phyloP scores from a whole-genome alignment of 2,329 filamentous ascomycete species.

The Aspergillus sp. region DNA sequence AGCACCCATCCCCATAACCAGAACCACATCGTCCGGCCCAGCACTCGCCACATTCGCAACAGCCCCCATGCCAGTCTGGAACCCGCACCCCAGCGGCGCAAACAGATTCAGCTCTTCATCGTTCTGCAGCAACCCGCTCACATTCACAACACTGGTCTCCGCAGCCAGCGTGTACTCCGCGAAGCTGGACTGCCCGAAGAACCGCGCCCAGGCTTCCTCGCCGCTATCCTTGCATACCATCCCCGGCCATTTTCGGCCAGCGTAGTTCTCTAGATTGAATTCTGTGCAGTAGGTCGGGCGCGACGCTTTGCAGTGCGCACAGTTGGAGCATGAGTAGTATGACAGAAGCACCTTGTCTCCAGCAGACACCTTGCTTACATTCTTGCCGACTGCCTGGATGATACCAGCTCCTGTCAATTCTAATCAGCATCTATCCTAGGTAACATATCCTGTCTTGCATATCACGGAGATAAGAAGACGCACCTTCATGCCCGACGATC shows the following conservation, averaged over 20 bases:
- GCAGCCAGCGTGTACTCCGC: conserved; percentile 23
- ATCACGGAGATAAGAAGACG: not conserved
- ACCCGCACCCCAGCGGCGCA: conserved; percentile 29
- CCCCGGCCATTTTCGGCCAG: not conserved
- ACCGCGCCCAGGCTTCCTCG: conserved; percentile 4
- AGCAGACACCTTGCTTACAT: conserved; percentile 11
- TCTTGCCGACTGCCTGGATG: conserved; percentile 13
- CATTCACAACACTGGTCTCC: conserved; percentile 10
- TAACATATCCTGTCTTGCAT: no score
- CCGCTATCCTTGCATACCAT: not conserved
- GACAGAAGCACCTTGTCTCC: conserved; percentile 35
- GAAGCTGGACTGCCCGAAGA: conserved; percentile 34
- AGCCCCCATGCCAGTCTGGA: conserved; percentile 33
- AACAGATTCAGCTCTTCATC: conserved; percentile 22
- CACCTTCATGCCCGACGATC: conserved; percentile 29
- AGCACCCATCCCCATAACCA: conserved; percentile 47
- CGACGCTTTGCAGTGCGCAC: conserved; percentile 27
- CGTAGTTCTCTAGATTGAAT: conserved; percentile 14
- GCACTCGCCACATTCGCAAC: conserved; percentile 42
- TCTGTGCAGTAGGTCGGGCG: conserved; percentile 30
- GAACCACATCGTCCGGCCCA: conserved; percentile 36
- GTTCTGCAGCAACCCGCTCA: conserved; percentile 17
- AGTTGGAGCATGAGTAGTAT: conserved; percentile 34
- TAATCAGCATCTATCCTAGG: no score
- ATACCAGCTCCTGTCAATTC: conserved; percentile 17